Percentiles rank a stretch among this genome's conserved stretches.
Conservation (phyloP, 1,139 yeast species). For the Arxiozyma slooffiae region DNA sequence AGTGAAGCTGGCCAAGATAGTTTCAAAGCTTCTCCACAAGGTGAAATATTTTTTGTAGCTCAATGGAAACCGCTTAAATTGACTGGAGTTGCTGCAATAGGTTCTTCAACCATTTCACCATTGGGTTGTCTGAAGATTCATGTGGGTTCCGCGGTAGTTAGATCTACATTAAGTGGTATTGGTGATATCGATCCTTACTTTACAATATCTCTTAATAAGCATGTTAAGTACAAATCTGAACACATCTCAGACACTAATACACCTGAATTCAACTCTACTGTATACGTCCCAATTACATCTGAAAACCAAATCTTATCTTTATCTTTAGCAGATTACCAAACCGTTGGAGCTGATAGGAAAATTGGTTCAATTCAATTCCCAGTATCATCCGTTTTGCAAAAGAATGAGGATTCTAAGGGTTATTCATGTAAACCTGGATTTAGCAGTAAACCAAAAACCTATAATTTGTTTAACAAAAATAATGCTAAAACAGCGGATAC, state of each 20-base stretch:
- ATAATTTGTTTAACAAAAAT: slow-evolving; percentile 39
- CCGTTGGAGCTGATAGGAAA: slow-evolving; percentile 50
- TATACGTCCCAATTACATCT: slow-evolving; percentile 53
- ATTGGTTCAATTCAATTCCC: slow-evolving; percentile 51
- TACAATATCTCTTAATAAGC: slow-evolving; percentile 48
- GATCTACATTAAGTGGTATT: slow-evolving; percentile 45
- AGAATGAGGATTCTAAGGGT: slow-evolving; percentile 31
- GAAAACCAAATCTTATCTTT: slow-evolving; percentile 50
- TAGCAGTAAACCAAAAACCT: slow-evolving; percentile 31
- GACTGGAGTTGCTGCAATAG: slow-evolving; percentile 40
- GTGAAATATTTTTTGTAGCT: slow-evolving; percentile 40
- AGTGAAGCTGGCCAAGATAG: slow-evolving; percentile 43
- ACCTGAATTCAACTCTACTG: slow-evolving; percentile 51
- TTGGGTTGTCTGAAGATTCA: slow-evolving; percentile 58
- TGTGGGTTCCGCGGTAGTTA: slow-evolving; percentile 39
- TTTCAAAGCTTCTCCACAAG: slow-evolving; percentile 42
- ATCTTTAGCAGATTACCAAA: slow-evolving; percentile 58
- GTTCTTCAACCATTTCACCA: slow-evolving; percentile 37
- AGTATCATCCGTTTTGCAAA: slow-evolving; percentile 42
- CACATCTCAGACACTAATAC: slow-evolving; percentile 46
- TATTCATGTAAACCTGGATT: slow-evolving; percentile 32
- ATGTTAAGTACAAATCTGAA: slow-evolving; percentile 45
- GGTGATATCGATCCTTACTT: slow-evolving; percentile 71
- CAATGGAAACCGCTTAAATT: slow-evolving; percentile 65
- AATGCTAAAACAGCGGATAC: slow-evolving; percentile 38